Percentiles rank a stretch among this genome's conserved stretches.
Evolutionary conservation across 1,284 basidiomycete genomes (phyloP).

Genomic region (Puccinia polysora): DNA sequence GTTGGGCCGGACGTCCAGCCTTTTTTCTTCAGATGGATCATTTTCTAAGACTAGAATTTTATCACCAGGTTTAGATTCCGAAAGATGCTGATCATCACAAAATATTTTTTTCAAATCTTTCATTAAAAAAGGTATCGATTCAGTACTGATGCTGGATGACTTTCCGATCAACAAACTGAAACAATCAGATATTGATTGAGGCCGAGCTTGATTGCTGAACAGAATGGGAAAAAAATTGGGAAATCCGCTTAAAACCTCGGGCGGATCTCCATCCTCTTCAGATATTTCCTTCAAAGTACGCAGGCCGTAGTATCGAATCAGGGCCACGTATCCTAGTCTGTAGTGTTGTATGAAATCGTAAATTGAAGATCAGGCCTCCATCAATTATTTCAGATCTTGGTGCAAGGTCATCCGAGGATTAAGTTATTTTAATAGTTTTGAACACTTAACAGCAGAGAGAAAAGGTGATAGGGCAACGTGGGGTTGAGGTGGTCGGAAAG

Average conservation of each 20-base stretch:
- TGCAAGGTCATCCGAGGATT: neutral
- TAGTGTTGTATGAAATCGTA: neutral
- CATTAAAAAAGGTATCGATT: neutral
- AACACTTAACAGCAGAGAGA: conserved; percentile 12
- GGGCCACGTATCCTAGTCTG: conserved; percentile 22
- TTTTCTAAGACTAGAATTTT: too few relatives aligned
- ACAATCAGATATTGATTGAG: conserved; percentile 3
- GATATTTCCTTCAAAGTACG: neutral
- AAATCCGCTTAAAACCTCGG: neutral
- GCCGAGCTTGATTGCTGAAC: neutral
- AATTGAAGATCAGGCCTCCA: too few relatives aligned
- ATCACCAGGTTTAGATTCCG: too few relatives aligned
- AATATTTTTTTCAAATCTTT: neutral
- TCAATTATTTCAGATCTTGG: too few relatives aligned
- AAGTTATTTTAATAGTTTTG: neutral
- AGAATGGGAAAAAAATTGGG: neutral
- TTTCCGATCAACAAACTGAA: conserved; percentile 2
- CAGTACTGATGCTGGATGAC: neutral
- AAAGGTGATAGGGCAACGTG: neutral
- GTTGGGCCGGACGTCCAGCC: too few relatives aligned
- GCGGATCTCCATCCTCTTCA: conserved; percentile 1
- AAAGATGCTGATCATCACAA: neutral
- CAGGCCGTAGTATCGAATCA: conserved; percentile 11
- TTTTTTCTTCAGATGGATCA: too few relatives aligned
- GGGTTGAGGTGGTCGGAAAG: conserved; percentile 6